phyloP scores from a whole-genome alignment of 2,329 filamentous ascomycete genomes.

The Colletotrichum tanaceti region DNA sequence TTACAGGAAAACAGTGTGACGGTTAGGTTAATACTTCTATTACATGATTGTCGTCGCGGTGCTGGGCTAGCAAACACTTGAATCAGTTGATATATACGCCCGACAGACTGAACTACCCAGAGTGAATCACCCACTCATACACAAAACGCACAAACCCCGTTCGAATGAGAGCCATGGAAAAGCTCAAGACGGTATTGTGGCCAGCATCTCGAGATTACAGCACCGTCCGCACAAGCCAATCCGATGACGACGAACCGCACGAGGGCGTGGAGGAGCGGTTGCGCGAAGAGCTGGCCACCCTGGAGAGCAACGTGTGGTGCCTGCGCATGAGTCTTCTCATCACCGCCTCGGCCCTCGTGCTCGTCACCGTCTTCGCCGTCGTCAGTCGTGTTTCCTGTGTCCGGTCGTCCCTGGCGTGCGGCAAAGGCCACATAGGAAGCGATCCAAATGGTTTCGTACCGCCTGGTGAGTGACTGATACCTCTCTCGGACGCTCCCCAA shows the following conservation, averaged over 20 bases:
- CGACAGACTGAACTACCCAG: too few relatives aligned
- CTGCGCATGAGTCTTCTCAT: constrained; percentile 24
- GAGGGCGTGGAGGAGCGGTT: constrained; percentile 19
- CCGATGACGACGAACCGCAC: constrained; percentile 22
- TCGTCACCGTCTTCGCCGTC: constrained; percentile 7
- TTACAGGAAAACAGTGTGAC: too few relatives aligned
- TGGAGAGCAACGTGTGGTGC: constrained; percentile 29
- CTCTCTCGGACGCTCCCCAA: too few relatives aligned
- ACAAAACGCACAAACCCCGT: too few relatives aligned
- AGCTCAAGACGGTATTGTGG: constrained; percentile 8
- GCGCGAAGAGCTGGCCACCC: constrained; percentile 2
- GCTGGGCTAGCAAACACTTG: not conserved
- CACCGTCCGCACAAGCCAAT: constrained; percentile 21
- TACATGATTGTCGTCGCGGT: too few relatives aligned
- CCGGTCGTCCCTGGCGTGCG: not conserved
- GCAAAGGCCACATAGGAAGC: constrained; percentile 23
- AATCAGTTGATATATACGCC: too few relatives aligned
- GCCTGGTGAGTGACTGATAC: constrained; percentile 18
- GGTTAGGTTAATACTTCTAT: too few relatives aligned
- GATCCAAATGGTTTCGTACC: constrained; percentile 32
- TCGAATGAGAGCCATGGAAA: constrained; percentile 8
- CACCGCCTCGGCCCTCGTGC: not conserved
- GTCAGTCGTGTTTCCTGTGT: constrained; percentile 13
- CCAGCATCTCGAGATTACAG: constrained; percentile 15
- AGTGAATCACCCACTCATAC: too few relatives aligned